phyloP scores from a whole-genome alignment of 2,329 filamentous ascomycete genomes.

The Dactylellina haptotyla region DNA sequence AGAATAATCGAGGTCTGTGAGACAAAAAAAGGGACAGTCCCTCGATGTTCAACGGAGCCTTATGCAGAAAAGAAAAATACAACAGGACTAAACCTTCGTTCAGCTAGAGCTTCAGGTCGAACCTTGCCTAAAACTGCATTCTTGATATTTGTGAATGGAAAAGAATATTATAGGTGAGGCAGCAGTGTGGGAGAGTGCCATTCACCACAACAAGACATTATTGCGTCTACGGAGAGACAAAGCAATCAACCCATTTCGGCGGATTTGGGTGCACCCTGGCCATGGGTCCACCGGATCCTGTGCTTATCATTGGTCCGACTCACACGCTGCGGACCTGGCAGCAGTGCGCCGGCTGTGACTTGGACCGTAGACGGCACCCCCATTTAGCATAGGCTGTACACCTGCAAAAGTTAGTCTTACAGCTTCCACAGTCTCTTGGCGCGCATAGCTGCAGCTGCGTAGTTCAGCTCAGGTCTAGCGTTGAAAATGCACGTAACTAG shows the following conservation, averaged over 20 bases:
- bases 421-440: constrained; percentile 22
- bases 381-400: constrained; percentile 21
- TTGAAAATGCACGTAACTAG: constrained; percentile 8
- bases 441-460: constrained; percentile 18
- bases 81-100: constrained; percentile 10
- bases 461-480: constrained; percentile 31
- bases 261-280: constrained; percentile 36
- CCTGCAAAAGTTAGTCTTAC: constrained; percentile 17
- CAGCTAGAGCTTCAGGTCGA: constrained; percentile 21
- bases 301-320: constrained; percentile 24
- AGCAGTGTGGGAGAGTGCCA: background rate
- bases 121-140: constrained; percentile 24
- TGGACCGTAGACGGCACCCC: constrained; percentile 18
- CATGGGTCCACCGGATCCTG: constrained; percentile 48
- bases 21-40: constrained; percentile 19
- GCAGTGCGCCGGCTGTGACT: constrained; percentile 20
- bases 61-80: constrained; percentile 26
- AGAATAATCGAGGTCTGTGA: constrained; percentile 41
- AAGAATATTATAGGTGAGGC: constrained; percentile 23
- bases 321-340: constrained; percentile 8
- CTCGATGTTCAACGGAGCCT: constrained; percentile 19
- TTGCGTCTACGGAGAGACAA: constrained; percentile 8
- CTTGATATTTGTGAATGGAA: constrained; percentile 23
- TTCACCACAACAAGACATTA: constrained; percentile 14
- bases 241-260: constrained; percentile 4